Evolutionary conservation across 2,329 filamentous ascomycete species (phyloP).

Genomic region (Coniella vitis): DNA sequence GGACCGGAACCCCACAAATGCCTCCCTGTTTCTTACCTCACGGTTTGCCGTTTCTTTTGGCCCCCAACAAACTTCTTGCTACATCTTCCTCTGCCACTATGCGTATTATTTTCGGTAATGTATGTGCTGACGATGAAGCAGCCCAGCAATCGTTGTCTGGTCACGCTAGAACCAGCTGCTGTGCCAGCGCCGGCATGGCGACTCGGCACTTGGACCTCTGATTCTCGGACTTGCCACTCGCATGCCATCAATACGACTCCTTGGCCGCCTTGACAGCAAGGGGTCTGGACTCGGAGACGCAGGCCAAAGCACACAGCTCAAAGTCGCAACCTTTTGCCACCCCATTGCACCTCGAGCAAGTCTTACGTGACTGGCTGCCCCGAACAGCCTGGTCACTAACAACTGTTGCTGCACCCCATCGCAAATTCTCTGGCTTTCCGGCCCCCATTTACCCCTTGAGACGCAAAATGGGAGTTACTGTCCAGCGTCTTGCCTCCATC

Average conservation of each 20-base stretch:
- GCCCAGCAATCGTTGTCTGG: not conserved
- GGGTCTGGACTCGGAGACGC: not conserved
- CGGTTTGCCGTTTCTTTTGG: conserved; percentile 3
- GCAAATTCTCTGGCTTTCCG: conserved; percentile 1
- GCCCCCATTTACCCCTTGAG: conserved; percentile 1
- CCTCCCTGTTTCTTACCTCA: conserved; percentile 8
- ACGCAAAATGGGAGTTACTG: not conserved
- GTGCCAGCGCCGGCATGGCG: not conserved
- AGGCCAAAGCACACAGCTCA: not conserved
- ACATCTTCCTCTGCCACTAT: not conserved
- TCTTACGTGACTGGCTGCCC: too few species aligned
- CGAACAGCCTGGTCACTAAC: too few species aligned
- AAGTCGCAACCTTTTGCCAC: too few species aligned
- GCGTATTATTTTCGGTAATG: not conserved
- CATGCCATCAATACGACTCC: too few species aligned
- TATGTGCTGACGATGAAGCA: not conserved
- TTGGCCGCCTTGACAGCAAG: not conserved
- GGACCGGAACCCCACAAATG: conserved; percentile 9
- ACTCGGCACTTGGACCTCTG: not conserved
- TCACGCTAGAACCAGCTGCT: not conserved
- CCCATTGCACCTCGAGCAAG: too few species aligned
- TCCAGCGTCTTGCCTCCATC: not conserved
- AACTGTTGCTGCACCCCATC: not conserved
- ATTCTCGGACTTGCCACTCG: conserved; percentile 2
- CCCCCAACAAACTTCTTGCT: conserved; percentile 2